Conservation (phyloP, 2,329 filamentous ascomycete genomes). For the Calonectria hongkongensis region DNA sequence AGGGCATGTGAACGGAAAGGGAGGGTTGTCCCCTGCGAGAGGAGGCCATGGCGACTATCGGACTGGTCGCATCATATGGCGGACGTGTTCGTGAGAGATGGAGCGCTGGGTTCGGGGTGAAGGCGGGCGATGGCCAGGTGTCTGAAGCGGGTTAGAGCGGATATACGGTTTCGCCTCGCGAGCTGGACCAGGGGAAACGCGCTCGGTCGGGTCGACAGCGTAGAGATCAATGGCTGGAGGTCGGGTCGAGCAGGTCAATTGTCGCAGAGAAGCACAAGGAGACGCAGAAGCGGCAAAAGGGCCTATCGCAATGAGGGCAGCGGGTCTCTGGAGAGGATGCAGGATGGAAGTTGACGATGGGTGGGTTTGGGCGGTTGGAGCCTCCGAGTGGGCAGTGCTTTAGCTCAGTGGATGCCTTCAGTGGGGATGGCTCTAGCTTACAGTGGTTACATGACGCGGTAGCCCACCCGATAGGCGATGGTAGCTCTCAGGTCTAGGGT, state of each 20-base stretch:
- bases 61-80: constrained; percentile 54
- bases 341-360: constrained; percentile 45
- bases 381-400: constrained; percentile 31
- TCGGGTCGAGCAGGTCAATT: constrained; percentile 29
- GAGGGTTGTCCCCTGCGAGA: constrained; percentile 63
- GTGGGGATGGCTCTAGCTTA: constrained; percentile 46
- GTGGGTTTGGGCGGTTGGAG: constrained; percentile 41
- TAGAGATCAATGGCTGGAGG: not conserved
- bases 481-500: not conserved
- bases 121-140: constrained; percentile 7
- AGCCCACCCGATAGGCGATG: constrained; percentile 50
- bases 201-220: not conserved
- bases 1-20: constrained; percentile 62
- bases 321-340: constrained; percentile 32
- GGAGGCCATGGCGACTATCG: constrained; percentile 62
- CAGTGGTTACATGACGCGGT: constrained; percentile 52
- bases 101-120: constrained; percentile 3
- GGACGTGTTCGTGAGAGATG: constrained; percentile 12
- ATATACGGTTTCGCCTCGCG: constrained; percentile 1
- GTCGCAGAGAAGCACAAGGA: constrained; percentile 30
- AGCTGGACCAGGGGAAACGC: constrained; percentile 10
- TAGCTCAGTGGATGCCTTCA: constrained; percentile 26
- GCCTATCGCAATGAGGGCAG: constrained; percentile 39
- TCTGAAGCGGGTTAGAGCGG: constrained; percentile 7
- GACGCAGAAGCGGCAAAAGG: not conserved